phyloP scores from a whole-genome alignment of 225 moss, liverwort and hornwort genomes.

The Bryoerythrophyllum caledonicum region DNA sequence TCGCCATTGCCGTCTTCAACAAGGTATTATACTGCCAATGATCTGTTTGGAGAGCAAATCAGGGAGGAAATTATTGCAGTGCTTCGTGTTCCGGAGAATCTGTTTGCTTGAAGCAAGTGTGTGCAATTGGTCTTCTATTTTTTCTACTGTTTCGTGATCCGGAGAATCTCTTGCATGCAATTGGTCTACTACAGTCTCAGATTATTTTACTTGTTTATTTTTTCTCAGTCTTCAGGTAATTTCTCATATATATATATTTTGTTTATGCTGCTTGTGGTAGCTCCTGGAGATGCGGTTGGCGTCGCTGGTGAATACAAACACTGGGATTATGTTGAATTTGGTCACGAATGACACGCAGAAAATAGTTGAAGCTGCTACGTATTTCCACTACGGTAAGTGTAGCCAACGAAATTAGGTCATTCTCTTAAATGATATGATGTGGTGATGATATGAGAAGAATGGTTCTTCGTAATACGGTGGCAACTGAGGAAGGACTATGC shows the following conservation, averaged over 20 bases:
- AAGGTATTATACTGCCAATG: constrained; percentile 43
- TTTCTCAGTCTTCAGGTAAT: not conserved
- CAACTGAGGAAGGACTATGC: not conserved
- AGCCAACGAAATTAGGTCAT: not conserved
- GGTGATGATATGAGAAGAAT: not conserved
- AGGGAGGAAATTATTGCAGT: too few species aligned
- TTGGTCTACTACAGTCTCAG: not conserved
- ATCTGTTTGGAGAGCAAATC: too few species aligned
- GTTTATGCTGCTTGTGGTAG: constrained; percentile 36
- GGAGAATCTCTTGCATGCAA: not conserved
- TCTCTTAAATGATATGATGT: not conserved
- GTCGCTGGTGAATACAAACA: constrained; percentile 66
- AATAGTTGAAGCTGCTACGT: constrained; percentile 56
- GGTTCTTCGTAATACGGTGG: not conserved
- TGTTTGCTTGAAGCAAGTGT: not conserved
- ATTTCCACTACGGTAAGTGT: constrained; percentile 50
- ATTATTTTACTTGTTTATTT: not conserved
- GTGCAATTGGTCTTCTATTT: not conserved
- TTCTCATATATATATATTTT: not conserved
- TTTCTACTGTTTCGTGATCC: not conserved
- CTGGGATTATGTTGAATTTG: constrained; percentile 78
- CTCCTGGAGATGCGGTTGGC: constrained; percentile 68
- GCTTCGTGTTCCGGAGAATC: not conserved
- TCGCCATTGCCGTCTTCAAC: constrained; percentile 87
- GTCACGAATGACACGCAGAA: constrained; percentile 85